These are phyloP conservation scores for Trichoderma hamatum DNA, from an alignment of 2,329 filamentous ascomycete genomes.

Conservation along the genomic window DNA sequence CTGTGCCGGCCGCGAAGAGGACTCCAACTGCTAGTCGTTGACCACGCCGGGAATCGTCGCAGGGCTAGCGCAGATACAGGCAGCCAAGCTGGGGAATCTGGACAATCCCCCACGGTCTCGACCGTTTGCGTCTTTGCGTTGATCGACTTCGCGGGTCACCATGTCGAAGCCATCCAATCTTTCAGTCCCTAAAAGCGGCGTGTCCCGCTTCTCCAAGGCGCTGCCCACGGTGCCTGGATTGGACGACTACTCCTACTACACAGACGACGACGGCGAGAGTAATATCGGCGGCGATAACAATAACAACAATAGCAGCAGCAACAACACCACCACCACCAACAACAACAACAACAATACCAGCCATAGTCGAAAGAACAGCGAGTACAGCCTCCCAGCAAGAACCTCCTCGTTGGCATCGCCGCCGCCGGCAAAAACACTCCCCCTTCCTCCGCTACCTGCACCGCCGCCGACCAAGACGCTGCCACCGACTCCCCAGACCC, in stretches of 20 bases:
- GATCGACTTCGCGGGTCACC: neutral
- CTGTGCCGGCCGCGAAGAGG: neutral
- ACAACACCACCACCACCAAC: too few relatives aligned
- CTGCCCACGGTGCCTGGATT: slow-evolving; percentile 53
- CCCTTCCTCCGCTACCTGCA: slow-evolving; percentile 19
- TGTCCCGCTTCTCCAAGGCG: slow-evolving; percentile 62
- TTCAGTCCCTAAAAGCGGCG: slow-evolving; percentile 39
- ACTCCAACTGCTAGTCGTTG: neutral
- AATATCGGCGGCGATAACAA: slow-evolving; percentile 28
- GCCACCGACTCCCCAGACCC: slow-evolving; percentile 30
- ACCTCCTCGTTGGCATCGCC: slow-evolving; percentile 19
- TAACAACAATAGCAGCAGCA: slow-evolving; percentile 23
- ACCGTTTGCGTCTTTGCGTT: slow-evolving; percentile 2
- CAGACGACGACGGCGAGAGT: slow-evolving; percentile 16
- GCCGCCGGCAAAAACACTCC: slow-evolving; percentile 1
- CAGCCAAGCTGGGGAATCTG: neutral
- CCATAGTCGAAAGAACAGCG: slow-evolving; percentile 14
- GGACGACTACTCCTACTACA: slow-evolving; percentile 30
- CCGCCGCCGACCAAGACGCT: slow-evolving; percentile 15
- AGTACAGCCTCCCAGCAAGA: slow-evolving; percentile 11
- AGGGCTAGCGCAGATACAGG: neutral
- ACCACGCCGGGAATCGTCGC: slow-evolving; percentile 13
- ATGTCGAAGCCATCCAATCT: slow-evolving; percentile 20
- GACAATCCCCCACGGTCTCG: slow-evolving; percentile 8
- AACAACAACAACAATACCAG: neutral